Percentiles rank a stretch among this genome's conserved stretches.
These are phyloP conservation scores for Taxawa tesnikishii DNA, from an alignment of 2,329 filamentous ascomycete genomes.

Conservation along the genomic window DNA sequence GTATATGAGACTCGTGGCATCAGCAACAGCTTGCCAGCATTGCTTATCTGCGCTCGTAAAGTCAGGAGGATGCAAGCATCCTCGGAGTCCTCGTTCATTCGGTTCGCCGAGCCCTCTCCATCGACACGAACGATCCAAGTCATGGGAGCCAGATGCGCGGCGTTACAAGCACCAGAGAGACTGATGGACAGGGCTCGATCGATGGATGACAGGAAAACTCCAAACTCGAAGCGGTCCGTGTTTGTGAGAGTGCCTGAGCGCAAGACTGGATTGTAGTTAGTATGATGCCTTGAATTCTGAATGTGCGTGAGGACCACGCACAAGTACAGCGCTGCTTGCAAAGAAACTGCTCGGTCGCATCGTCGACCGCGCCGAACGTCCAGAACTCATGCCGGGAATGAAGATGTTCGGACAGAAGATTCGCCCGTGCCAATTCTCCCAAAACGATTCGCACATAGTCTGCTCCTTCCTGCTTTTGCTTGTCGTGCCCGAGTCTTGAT, in stretches of 20 bases:
- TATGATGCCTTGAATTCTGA: background rate
- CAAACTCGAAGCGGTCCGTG: constrained; percentile 5
- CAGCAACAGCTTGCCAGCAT: constrained; percentile 4
- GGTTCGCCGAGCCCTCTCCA: background rate
- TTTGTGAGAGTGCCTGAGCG: constrained; percentile 1
- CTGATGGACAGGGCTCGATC: constrained; percentile 4
- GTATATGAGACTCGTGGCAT: constrained; percentile 2
- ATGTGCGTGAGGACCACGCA: no score
- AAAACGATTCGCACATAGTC: constrained; percentile 2
- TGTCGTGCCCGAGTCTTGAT: background rate
- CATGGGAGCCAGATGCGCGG: constrained; percentile 2
- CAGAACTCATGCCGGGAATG: constrained; percentile 5
- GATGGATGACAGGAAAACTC: constrained; percentile 4
- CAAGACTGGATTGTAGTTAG: background rate
- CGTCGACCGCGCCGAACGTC: constrained; percentile 5
- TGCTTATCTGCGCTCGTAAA: constrained; percentile 5
- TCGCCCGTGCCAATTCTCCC: background rate
- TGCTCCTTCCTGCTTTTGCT: background rate
- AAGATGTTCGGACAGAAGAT: constrained; percentile 3
- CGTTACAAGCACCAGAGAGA: background rate
- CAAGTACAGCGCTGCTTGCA: background rate
- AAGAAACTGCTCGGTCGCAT: constrained; percentile 1
- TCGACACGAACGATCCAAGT: constrained; percentile 4
- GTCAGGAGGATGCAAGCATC: constrained; percentile 1
- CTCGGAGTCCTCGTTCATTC: background rate